Evolutionary conservation across 169 alveolate species (phyloP).

Genomic region (Cryptosporidium canis): DNA sequence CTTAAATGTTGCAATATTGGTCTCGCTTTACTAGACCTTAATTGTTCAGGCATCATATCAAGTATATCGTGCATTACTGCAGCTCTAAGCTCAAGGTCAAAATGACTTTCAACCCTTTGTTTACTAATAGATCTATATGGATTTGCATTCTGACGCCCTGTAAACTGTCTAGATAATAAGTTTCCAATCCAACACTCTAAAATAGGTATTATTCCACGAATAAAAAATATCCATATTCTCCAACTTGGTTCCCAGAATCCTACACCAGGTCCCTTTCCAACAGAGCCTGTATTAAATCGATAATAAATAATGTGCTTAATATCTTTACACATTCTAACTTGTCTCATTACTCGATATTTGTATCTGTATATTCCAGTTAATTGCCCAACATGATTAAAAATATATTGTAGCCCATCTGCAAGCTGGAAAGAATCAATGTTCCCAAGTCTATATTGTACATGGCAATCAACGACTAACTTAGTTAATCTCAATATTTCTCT

Average conservation of each 20-base stretch:
- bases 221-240: constrained; percentile 99
- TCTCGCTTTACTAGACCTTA: constrained; percentile 96
- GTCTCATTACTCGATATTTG: constrained; percentile 99
- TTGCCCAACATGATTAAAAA: constrained; percentile 99
- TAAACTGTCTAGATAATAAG: constrained; percentile 97
- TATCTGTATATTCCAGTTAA: constrained; percentile 99
- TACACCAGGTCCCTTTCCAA: constrained; percentile 99
- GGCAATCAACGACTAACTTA: constrained; percentile 98
- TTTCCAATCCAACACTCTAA: constrained; percentile 99
- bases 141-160: constrained; percentile 98
- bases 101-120: constrained; percentile 99
- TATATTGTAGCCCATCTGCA: constrained; percentile 99
- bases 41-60: constrained; percentile 99
- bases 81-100: constrained; percentile 99
- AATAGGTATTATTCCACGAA: constrained; percentile 98
- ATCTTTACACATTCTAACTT: constrained; percentile 99
- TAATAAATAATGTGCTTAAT: constrained; percentile 98
- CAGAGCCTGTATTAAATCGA: constrained; percentile 99
- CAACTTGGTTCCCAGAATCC: constrained; percentile 99
- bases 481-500: constrained; percentile 98
- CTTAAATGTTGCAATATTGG: constrained; percentile 98
- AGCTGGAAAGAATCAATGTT: constrained; percentile 99
- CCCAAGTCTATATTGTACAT: constrained; percentile 98
- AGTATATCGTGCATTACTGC: constrained; percentile 99
- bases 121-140: constrained; percentile 99